Base-by-base conservation (phyloP, 2,329 filamentous ascomycete species). In the Geosmithia putterillii region DNA sequence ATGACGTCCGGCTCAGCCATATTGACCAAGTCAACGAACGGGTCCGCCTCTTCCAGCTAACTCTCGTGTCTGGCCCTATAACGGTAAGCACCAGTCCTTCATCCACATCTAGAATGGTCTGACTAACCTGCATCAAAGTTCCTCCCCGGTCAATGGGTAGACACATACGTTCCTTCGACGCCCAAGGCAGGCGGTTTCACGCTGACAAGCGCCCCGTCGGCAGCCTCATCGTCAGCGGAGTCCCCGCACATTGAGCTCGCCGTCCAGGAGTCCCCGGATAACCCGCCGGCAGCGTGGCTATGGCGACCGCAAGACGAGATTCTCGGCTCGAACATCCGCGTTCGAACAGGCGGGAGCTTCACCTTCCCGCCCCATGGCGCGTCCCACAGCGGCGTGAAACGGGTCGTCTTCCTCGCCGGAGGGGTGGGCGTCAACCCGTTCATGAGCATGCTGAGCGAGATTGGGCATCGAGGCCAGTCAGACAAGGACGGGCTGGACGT, bases 131-230 rank as follows among this genome's bases (percentile, higher is more conserved):
- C 14, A 36, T 7, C 15, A 59, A 84, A 71, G 10, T 94, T 92
- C 62, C 70, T 79, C 6, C 78, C 88, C 5, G 88, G 88, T 43
- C 88, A 94, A 68, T 95, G 87, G 86, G 72, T 95, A 44, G 88
- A 95, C 58, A 80, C 87, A 7, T 81, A 83, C 57, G 74, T 87
- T 43, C 86, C 88, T 2, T 68, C 66, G 34, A 64, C 86, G 38
- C 54, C 71, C 38, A 79, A 82, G 57, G 80, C 86, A 3, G 88
- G 88, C 28, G 88, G 88, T 45, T 95, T 94, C 67, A 94, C 87
- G 37, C 83, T 94, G 49, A 90, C 86, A 7, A 92, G 85, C 1
- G 66, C 82, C 0, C 86, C 86, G 0, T 72, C 70, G 37, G 64
- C 70, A 39, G 67, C 71, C 44, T 71, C 76, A 3, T 47, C 59